Base-by-base conservation (phyloP, 176 grass and related monocot genomes). In the Phragmites australis region DNA sequence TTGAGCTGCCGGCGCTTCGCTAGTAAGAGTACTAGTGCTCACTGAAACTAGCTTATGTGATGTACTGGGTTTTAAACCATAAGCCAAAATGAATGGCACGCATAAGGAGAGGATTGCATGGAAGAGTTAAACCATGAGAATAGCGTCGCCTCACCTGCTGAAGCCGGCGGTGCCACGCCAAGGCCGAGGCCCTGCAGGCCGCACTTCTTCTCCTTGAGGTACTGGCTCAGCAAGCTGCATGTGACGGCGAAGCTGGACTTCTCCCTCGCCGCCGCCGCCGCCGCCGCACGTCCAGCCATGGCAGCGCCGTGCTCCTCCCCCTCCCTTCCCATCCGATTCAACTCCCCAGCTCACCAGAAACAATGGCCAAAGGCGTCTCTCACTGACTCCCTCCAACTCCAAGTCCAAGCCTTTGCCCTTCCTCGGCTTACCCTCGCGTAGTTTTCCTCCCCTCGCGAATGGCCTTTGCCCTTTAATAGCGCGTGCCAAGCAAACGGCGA, bases 221-320 rank as follows among this genome's bases (percentile, higher is more conserved):
- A 93, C 68, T 70, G 84, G 88, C 91, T 88, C 40, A 93, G 83
- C 46, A 88, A 85, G 74, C 85, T 87, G 57, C 91, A 88, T 5
- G 91, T 93, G 64, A 69, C 71, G 23, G 91, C 83, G 82, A 93
- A 93, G 88, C 68, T 76, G 22, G 84, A 72, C 43, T 77, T 78
- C 61, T 60, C 78, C 18, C 22, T 45, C 78, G 55, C 63, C 72
- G 19, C 2, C 32, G 51, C 14, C 50, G 6, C 50, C 72, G 55
- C 62, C 63, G 16, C 16, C 30, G 57, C 52, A 5, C 68, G 69
- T 42, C 65, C 56, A 19, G 61, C 65, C 65, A 42, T 43, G 15
- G 42, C 42, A 3, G 3, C 34, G 15, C 34, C n/a, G 9, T 29
- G 39, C 46, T 52, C 63, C 31, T 66, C 31, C 49, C 40, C 16